A percentile compares a stretch with the other conserved stretches of the same genome.
These are phyloP conservation scores for Phytophthora multivora DNA, from an alignment of 352 stramenopile genomes.

Conservation along the genomic window DNA sequence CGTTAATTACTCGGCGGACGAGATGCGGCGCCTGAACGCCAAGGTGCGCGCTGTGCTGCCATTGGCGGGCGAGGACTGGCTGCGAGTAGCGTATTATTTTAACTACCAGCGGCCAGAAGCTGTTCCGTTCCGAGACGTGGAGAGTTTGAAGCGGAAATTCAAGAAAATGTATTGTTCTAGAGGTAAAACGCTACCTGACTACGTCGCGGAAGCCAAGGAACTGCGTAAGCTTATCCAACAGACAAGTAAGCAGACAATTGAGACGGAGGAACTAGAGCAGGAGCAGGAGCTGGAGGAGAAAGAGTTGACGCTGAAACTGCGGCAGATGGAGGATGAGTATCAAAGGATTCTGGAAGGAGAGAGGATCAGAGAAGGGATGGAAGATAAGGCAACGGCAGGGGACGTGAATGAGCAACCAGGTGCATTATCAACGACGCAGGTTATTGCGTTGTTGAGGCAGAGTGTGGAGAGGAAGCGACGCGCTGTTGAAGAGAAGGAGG, in stretches of 20 bases:
- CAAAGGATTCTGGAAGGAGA: neutral
- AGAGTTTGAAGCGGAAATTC: conserved; percentile 63
- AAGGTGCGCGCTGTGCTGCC: conserved; percentile 65
- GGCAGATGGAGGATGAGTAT: conserved; percentile 5
- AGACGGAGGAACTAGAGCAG: neutral
- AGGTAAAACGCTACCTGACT: conserved; percentile 1
- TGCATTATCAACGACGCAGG: neutral
- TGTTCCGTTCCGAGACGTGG: neutral
- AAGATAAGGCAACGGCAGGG: neutral
- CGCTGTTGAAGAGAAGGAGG: neutral
- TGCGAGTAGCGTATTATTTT: conserved; percentile 69
- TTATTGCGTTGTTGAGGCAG: neutral
- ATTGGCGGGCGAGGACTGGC: conserved; percentile 54
- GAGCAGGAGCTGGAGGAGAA: neutral
- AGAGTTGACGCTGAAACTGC: neutral
- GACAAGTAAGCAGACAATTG: neutral
- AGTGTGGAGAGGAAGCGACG: conserved; percentile 4
- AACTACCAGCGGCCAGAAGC: conserved; percentile 43
- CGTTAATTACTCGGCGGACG: conserved; percentile 64
- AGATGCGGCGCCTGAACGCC: conserved; percentile 69
- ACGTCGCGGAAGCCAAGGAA: conserved; percentile 1
- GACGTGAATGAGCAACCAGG: neutral
- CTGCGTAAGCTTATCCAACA: neutral
- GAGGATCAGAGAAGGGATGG: neutral
- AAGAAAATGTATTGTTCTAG: conserved; percentile 71